Evolutionary conservation across 768 basidiomycete genomes (phyloP).

Genomic region (Suillus hirtellus): DNA sequence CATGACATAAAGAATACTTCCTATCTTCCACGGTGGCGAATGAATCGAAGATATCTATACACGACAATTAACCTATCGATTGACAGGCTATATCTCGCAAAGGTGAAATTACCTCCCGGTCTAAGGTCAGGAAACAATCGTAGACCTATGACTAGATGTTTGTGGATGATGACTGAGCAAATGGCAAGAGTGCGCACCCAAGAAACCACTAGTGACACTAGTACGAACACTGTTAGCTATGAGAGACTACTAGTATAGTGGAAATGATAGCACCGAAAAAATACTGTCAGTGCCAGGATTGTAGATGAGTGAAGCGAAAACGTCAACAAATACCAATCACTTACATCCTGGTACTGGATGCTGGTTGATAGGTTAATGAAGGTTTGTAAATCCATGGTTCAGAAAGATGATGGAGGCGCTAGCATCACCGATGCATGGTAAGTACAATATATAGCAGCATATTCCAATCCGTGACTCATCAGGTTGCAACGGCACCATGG

Average conservation of each 20-base stretch:
- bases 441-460: neutral
- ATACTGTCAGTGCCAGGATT: neutral
- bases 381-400: neutral
- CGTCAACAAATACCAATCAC: neutral
- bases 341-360: neutral
- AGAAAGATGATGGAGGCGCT: neutral
- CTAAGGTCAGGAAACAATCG: constrained; percentile 7
- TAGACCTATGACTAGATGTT: neutral
- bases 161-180: neutral
- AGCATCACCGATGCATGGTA: neutral
- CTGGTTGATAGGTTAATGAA: neutral
- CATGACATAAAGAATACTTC: neutral
- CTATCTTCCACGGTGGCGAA: neutral
- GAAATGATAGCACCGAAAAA: constrained; percentile 3
- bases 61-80: neutral
- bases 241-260: neutral
- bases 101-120: constrained; percentile 1
- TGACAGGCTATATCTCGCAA: neutral
- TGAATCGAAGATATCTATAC: neutral
- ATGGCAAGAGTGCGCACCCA: neutral
- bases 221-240: neutral
- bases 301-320: neutral
- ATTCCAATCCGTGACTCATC: neutral
- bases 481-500: neutral
- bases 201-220: neutral